Evolutionary conservation across 23 red algal species (phyloP).

Genomic region (Pyropia yezoensis): DNA sequence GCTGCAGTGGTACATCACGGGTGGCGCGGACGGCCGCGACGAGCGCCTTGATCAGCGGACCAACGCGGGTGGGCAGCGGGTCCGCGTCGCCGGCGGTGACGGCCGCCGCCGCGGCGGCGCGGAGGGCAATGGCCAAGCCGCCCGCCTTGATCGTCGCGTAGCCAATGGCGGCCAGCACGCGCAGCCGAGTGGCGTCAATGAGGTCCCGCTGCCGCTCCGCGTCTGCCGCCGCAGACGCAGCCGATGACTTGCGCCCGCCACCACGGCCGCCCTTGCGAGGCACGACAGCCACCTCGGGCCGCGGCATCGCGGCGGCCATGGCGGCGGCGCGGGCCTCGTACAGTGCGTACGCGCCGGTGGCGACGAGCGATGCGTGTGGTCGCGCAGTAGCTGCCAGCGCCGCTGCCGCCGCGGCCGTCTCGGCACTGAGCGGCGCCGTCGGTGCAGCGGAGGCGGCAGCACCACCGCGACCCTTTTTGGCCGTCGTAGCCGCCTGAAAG

Average conservation of each 20-base stretch:
- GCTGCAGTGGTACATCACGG: constrained; percentile 30
- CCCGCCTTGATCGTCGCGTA: constrained; percentile 21
- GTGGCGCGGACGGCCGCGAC: constrained; percentile 25
- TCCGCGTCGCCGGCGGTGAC: constrained; percentile 12
- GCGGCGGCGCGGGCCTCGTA: neutral
- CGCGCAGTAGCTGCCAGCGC: neutral
- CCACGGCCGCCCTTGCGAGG: too few species aligned
- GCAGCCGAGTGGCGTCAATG: constrained; percentile 38
- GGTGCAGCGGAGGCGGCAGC: too few species aligned
- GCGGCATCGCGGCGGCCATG: neutral
- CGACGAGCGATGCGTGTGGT: neutral
- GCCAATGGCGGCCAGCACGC: constrained; percentile 44
- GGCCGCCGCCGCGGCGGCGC: constrained; percentile 37
- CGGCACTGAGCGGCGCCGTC: too few species aligned
- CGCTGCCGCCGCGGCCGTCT: neutral
- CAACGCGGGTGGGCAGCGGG: constrained; percentile 48
- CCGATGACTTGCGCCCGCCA: too few species aligned
- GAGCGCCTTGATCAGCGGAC: constrained; percentile 63
- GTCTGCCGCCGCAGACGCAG: too few species aligned
- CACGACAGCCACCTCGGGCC: too few species aligned
- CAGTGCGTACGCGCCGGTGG: neutral
- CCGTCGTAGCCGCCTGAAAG: too few species aligned
- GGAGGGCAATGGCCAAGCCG: constrained; percentile 12
- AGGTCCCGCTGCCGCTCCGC: constrained; percentile 25
- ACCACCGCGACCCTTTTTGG: too few species aligned